phyloP scores from a whole-genome alignment of 208 protist genomes.

The Phytomonas francai region DNA sequence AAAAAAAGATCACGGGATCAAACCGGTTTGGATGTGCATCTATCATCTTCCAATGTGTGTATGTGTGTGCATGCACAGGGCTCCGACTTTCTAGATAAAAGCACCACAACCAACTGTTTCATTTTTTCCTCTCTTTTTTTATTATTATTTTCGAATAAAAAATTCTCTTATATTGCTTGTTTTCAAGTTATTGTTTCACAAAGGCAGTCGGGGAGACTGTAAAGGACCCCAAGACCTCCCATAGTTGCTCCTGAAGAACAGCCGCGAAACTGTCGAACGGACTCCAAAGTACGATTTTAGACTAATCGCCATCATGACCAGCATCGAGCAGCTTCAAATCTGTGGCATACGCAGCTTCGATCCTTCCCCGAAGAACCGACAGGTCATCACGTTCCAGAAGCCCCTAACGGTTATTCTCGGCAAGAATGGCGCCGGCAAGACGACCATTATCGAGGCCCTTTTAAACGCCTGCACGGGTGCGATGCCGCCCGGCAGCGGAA shows the following conservation, averaged over 20 bases:
- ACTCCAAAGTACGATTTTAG: too few relatives aligned
- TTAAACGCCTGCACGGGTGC: conserved; percentile 96
- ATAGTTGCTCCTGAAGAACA: not conserved
- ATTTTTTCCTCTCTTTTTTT: not conserved
- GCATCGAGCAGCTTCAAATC: conserved; percentile 95
- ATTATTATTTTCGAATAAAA: too few relatives aligned
- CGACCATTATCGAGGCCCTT: conserved; percentile 98
- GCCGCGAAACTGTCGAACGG: too few relatives aligned
- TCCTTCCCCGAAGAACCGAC: conserved; percentile 66
- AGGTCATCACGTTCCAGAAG: conserved; percentile 95
- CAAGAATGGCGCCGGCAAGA: conserved; percentile 96
- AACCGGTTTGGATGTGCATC: too few relatives aligned
- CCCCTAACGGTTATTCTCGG: conserved; percentile 99
- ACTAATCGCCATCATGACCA: conserved; percentile 91
- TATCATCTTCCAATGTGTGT: too few relatives aligned
- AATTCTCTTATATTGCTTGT: conserved; percentile 4
- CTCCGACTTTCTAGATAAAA: too few relatives aligned
- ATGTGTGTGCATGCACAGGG: too few relatives aligned
- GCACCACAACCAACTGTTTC: too few relatives aligned
- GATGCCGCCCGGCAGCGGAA: conserved; percentile 92
- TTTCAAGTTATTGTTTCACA: not conserved
- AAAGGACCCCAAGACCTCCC: too few relatives aligned
- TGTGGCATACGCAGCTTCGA: conserved; percentile 96
- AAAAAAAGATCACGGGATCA: too few relatives aligned
- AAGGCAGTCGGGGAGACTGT: too few relatives aligned